phyloP scores from a whole-genome alignment of 768 basidiomycete species.

The Lentinula raphanica region DNA sequence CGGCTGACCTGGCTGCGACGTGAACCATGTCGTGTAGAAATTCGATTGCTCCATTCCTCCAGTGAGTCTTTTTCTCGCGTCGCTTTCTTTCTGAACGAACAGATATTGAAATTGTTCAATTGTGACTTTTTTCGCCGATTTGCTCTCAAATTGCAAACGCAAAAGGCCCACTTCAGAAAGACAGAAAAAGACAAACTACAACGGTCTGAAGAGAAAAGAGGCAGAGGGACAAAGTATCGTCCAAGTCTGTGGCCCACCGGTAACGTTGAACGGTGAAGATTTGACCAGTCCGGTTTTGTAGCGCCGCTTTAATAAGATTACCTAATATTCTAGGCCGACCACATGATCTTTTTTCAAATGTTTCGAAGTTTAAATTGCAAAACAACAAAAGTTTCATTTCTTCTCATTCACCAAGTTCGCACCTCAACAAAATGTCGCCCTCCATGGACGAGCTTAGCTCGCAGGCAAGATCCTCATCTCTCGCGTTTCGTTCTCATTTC shows the following conservation, averaged over 20 bases:
- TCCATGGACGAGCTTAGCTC: conserved; percentile 27
- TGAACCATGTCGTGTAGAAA: conserved; percentile 40
- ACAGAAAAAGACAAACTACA: not conserved
- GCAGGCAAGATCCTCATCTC: conserved; percentile 24
- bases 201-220: not conserved
- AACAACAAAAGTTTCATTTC: conserved; percentile 1
- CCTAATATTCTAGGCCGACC: not conserved
- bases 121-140: not conserved
- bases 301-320: not conserved
- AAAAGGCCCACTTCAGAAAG: not conserved
- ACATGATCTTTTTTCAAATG: conserved; percentile 7
- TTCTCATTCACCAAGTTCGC: conserved; percentile 7
- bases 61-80: not conserved
- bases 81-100: not conserved
- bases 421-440: conserved; percentile 21
- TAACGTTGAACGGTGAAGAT: not conserved
- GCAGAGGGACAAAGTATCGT: not conserved
- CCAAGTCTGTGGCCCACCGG: not conserved
- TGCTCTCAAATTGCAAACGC: not conserved
- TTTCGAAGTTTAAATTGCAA: not conserved
- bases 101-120: not conserved
- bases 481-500: not conserved
- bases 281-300: not conserved
- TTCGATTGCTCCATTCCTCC: conserved; percentile 20
- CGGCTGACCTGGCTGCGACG: conserved; percentile 22